Base-by-base conservation (phyloP, 768 basidiomycete genomes). In the Phaeotremella skinneri region DNA sequence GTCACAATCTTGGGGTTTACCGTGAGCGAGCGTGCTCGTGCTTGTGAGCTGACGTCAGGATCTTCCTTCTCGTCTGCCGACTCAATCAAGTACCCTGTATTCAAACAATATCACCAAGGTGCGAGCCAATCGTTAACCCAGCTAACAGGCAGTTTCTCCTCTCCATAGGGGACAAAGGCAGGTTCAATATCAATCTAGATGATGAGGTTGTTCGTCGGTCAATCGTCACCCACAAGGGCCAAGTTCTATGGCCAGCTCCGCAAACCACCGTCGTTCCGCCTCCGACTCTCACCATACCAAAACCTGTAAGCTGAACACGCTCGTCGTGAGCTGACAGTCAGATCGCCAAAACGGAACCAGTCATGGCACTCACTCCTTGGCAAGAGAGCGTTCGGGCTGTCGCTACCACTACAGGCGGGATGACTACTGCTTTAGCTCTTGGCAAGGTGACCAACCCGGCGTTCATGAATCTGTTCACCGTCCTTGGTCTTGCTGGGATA, bases 401-500 rank as follows among this genome's bases (percentile, higher is more conserved):
- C 45, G 83, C 85, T 7, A 76, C 84, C 13, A 79, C 90, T 31
- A 87, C 88, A 14, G 83, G 82, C 17, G 88, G 88, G 14, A 88
- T 92, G 85, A 87, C 87, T 27, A 81, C 84, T 6, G 78, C 79
- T 11, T 77, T 92, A 59, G 87, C 83, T 26, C 79, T 92, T 1
- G 90, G 90, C 47, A 90, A 90, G 70, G 76, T 85, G 47, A 89
- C 90, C 0, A 86, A 87, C 3, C 83, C 87, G 17, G 84, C 84
- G 0, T 91, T 92, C 76, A 92, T 92, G 90, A 83, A 84, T 66
- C 88, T 85, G 70, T 89, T 91, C 76, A 90, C 91, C 71, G 90
- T 87, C 0, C 90, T 92, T 69, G 89, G 90, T 20, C 81, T 92
- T 62, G 90, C 90, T 43, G 87, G 88, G 26, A 72, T 91, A 42